Evolutionary conservation across 768 basidiomycete species (phyloP).

Genomic region (Lenzites betulinus): DNA sequence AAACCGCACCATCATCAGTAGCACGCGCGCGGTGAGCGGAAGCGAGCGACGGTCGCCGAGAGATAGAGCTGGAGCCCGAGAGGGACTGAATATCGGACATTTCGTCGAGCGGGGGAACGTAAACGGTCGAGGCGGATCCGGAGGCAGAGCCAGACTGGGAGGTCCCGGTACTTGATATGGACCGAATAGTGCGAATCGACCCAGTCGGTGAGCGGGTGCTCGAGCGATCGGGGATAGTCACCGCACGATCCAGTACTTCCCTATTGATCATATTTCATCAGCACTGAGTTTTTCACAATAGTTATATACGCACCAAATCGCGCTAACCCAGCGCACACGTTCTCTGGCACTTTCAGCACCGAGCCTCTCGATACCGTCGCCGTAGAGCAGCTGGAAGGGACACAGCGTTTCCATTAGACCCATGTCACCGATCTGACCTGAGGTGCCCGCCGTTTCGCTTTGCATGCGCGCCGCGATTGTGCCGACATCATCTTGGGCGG

Average conservation of each 20-base stretch:
- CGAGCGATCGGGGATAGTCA: conserved; percentile 51
- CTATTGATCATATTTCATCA: conserved; percentile 47
- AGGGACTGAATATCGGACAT: conserved; percentile 60
- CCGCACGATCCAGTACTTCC: conserved; percentile 75
- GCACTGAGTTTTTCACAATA: conserved; percentile 61
- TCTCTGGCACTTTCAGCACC: conserved; percentile 88
- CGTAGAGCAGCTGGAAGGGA: conserved; percentile 89
- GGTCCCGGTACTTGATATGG: conserved; percentile 49
- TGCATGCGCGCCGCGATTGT: conserved; percentile 77
- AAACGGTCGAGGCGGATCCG: conserved; percentile 73
- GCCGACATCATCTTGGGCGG: conserved; percentile 83
- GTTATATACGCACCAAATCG: conserved; percentile 67
- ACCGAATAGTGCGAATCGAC: conserved; percentile 71
- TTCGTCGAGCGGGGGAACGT: conserved; percentile 76
- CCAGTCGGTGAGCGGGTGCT: conserved; percentile 52
- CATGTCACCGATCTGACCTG: conserved; percentile 38
- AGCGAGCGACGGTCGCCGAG: conserved; percentile 49
- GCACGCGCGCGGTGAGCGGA: conserved; percentile 67
- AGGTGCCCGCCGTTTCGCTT: conserved; percentile 41
- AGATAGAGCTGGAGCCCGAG: conserved; percentile 47
- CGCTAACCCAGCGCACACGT: conserved; percentile 88
- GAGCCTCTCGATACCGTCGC: conserved; percentile 85
- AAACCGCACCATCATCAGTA: conserved; percentile 73
- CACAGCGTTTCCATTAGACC: conserved; percentile 71
- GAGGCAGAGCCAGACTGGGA: conserved; percentile 37